These are phyloP conservation scores for Ascoidea asiatica DNA, from an alignment of 805 yeast genomes.

Conservation along the genomic window DNA sequence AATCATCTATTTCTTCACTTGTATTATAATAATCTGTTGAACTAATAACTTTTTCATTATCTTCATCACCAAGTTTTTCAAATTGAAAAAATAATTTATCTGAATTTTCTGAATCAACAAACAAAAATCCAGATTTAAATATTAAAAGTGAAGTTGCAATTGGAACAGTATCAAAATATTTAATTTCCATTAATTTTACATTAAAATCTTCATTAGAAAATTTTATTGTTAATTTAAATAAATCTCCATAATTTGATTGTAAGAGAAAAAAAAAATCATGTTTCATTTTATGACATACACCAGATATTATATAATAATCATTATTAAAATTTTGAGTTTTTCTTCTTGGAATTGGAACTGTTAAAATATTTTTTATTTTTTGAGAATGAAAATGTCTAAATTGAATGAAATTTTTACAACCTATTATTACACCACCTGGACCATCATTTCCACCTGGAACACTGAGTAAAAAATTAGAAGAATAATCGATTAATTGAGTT, in stretches of 20 bases:
- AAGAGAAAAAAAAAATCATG: slow-evolving; percentile 49
- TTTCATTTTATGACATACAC: slow-evolving; percentile 55
- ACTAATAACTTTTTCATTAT: slow-evolving; percentile 21
- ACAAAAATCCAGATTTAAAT: slow-evolving; percentile 64
- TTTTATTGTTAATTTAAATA: slow-evolving; percentile 51
- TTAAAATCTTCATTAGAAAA: slow-evolving; percentile 22
- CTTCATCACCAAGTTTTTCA: slow-evolving; percentile 57
- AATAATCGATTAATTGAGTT: slow-evolving; percentile 22
- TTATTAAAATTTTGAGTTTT: slow-evolving; percentile 9
- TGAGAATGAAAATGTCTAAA: slow-evolving; percentile 30
- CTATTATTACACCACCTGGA: slow-evolving; percentile 55
- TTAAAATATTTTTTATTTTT: slow-evolving; percentile 16
- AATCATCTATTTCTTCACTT: slow-evolving; percentile 20
- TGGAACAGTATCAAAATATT: slow-evolving; percentile 71
- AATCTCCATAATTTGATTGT: slow-evolving; percentile 63
- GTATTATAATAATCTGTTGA: slow-evolving; percentile 18
- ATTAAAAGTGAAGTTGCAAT: slow-evolving; percentile 40
- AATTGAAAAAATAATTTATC: slow-evolving; percentile 68
- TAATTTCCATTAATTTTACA: slow-evolving; percentile 30
- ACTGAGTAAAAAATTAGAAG: slow-evolving; percentile 42
- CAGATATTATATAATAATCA: slow-evolving; percentile 30
- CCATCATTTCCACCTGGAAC: slow-evolving; percentile 67
- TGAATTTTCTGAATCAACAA: slow-evolving; percentile 48
- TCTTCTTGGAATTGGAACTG: slow-evolving; percentile 46
- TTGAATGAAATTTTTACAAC: slow-evolving; percentile 40